Conservation (phyloP, 305 asterid genomes). For the Nicotiana rustica region DNA sequence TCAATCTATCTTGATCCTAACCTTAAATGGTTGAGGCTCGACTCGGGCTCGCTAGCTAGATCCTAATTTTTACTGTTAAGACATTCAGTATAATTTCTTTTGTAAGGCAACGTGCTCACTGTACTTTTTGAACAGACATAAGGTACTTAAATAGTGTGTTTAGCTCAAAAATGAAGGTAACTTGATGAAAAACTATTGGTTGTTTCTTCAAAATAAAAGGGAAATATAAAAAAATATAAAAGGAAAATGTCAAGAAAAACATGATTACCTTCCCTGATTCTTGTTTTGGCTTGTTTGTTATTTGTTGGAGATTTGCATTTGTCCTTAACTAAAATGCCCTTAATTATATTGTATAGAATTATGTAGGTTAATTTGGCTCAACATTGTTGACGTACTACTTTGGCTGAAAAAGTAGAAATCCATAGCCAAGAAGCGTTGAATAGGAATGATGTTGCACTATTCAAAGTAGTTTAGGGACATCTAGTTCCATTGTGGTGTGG, state of each 20-base stretch:
- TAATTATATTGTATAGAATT: background rate
- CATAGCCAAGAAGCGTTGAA: background rate
- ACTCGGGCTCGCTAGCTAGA: background rate
- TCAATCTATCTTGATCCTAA: background rate
- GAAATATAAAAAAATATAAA: background rate
- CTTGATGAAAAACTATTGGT: background rate
- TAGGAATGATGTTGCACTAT: conserved; percentile 28
- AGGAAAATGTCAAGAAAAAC: background rate
- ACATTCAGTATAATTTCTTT: background rate
- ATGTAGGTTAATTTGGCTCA: background rate
- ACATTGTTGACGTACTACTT: background rate
- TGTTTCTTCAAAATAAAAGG: background rate
- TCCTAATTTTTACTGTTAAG: background rate
- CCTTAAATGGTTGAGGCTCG: conserved; percentile 5
- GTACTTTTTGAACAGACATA: background rate
- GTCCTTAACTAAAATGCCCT: background rate
- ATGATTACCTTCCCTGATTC: conserved; percentile 6
- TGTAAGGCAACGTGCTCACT: background rate
- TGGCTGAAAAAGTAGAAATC: background rate
- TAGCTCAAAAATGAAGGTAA: background rate
- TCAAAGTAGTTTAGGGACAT: conserved; percentile 25
- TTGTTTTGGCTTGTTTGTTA: background rate
- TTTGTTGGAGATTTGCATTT: background rate
- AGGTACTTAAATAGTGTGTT: background rate
- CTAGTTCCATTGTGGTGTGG: background rate